Evolutionary conservation across 1,284 basidiomycete species (phyloP).

Genomic region (Ustilago bromivora): DNA sequence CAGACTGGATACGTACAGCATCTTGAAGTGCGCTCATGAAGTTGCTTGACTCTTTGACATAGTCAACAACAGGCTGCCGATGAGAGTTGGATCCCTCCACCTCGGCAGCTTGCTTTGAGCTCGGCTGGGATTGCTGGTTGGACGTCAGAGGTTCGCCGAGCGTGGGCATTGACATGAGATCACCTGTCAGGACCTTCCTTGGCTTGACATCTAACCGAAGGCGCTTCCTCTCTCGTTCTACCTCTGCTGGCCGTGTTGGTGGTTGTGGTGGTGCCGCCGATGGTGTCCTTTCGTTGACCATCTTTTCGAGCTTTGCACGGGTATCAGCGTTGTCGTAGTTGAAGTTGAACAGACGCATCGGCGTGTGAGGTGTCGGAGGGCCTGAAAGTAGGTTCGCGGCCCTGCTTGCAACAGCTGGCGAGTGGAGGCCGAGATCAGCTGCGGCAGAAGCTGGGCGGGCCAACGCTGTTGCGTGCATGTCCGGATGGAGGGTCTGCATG

Average conservation of each 20-base stretch:
- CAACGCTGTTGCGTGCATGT: conserved; percentile 25
- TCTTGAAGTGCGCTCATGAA: conserved; percentile 48
- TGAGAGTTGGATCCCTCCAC: not conserved
- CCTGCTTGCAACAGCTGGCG: conserved; percentile 11
- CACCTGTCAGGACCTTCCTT: conserved; percentile 42
- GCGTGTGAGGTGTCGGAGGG: conserved; percentile 52
- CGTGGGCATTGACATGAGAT: conserved; percentile 45
- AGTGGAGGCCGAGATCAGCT: conserved; percentile 29
- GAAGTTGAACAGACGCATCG: conserved; percentile 60
- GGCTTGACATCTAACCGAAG: conserved; percentile 49
- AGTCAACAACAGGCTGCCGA: conserved; percentile 37
- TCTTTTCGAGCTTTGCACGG: conserved; percentile 53
- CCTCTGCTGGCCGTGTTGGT: conserved; percentile 22
- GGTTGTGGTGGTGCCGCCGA: conserved; percentile 20
- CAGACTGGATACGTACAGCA: conserved; percentile 22
- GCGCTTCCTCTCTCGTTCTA: conserved; percentile 55
- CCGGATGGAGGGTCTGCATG: conserved; percentile 37
- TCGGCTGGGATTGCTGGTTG: not conserved
- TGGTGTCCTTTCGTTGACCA: conserved; percentile 53
- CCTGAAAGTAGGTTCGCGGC: conserved; percentile 21
- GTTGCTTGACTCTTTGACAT: conserved; percentile 41
- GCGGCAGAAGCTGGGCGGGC: conserved; percentile 49
- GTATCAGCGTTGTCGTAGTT: conserved; percentile 53
- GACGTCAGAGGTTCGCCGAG: conserved; percentile 15
- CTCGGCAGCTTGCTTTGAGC: not conserved